Evolutionary conservation across 495 filamentous ascomycete species (phyloP).

Genomic region (Daldinia loculata): DNA sequence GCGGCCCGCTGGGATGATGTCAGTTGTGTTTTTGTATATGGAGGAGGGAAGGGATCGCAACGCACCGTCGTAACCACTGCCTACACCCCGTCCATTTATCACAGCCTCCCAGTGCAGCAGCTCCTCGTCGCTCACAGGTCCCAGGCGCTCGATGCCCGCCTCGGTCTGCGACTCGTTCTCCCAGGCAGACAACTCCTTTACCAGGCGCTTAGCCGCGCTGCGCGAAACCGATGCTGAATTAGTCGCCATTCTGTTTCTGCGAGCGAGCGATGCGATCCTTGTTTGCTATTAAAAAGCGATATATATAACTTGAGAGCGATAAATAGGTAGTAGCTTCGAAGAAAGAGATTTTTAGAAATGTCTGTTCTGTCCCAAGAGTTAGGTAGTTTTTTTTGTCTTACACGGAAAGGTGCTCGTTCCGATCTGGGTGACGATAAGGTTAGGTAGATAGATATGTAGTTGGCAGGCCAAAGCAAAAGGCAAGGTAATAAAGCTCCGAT

Average conservation of each 20-base stretch:
- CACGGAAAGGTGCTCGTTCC: too few relatives aligned
- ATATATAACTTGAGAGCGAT: too few relatives aligned
- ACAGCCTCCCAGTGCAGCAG: constrained; percentile 82
- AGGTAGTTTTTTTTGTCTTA: too few relatives aligned
- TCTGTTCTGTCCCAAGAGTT: too few relatives aligned
- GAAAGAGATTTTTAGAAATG: too few relatives aligned
- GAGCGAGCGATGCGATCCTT: too few relatives aligned
- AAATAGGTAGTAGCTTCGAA: too few relatives aligned
- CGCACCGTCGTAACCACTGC: constrained; percentile 76
- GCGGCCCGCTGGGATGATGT: constrained; percentile 66
- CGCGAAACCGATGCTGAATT: constrained; percentile 20
- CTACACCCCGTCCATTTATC: constrained; percentile 69
- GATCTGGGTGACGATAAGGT: too few relatives aligned
- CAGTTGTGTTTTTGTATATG: not conserved
- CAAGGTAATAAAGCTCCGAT: not conserved
- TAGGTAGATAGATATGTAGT: not conserved
- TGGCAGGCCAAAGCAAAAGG: not conserved
- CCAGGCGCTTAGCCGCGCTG: constrained; percentile 53
- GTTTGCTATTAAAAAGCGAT: not conserved
- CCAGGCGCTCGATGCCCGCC: constrained; percentile 65
- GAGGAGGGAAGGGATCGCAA: constrained; percentile 3
- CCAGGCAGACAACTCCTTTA: constrained; percentile 56
- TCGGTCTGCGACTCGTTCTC: constrained; percentile 50
- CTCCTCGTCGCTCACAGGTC: constrained; percentile 73
- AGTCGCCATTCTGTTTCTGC: constrained; percentile 14